Conservation (phyloP, 2,329 filamentous ascomycete species). For the Aspergillus puulaauensis region DNA sequence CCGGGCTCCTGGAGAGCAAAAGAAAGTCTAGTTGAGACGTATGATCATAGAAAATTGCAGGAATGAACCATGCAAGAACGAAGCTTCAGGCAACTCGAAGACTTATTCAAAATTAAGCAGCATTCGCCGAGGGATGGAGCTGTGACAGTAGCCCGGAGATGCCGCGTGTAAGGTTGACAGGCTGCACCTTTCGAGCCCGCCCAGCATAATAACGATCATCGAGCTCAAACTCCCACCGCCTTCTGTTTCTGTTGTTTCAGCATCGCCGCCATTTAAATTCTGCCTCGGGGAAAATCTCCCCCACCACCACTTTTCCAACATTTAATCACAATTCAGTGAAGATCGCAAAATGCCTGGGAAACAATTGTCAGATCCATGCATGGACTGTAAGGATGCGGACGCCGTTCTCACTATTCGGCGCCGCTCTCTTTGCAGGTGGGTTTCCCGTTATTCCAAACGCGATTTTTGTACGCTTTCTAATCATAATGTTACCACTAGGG, state of each 20-base stretch:
- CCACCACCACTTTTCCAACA: neutral
- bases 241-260: neutral
- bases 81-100: conserved; percentile 1
- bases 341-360: conserved; percentile 32
- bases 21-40: conserved; percentile 13
- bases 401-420: conserved; percentile 56
- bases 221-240: conserved; percentile 17
- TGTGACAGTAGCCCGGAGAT: conserved; percentile 17
- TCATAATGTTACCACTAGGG: conserved; percentile 41
- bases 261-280: conserved; percentile 19
- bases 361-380: conserved; percentile 45
- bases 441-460: neutral
- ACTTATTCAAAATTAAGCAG: conserved; percentile 8
- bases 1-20: conserved; percentile 22
- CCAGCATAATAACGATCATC: conserved; percentile 22
- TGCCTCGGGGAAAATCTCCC: conserved; percentile 14
- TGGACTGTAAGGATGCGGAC: conserved; percentile 55
- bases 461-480: neutral
- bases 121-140: conserved; percentile 1
- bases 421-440: conserved; percentile 61
- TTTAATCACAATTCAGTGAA: neutral
- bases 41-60: conserved; percentile 20
- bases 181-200: conserved; percentile 6
- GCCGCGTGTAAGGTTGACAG: conserved; percentile 21
- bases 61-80: neutral